phyloP scores from a whole-genome alignment of 192 early-diverging fungal genomes.

The Coemansia nantahalensis region DNA sequence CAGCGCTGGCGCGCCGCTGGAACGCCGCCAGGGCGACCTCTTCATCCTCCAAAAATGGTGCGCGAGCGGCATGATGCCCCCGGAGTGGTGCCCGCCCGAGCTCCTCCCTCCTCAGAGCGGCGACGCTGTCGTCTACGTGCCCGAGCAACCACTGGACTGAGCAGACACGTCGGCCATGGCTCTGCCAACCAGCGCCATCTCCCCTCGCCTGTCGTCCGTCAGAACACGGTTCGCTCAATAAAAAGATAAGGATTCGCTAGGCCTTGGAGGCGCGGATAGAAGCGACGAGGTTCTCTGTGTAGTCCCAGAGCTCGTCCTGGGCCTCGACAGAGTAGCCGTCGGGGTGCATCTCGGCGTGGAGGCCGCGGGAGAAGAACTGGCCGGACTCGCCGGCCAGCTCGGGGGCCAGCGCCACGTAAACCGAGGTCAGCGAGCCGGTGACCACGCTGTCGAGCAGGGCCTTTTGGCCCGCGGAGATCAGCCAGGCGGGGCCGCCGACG shows the following conservation, averaged over 20 bases:
- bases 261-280: not conserved
- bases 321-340: conserved; percentile 1
- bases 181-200: no score
- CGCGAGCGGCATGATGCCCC: no score
- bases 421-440: conserved; percentile 29
- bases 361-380: conserved; percentile 8
- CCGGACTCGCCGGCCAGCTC: conserved; percentile 22
- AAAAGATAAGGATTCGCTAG: not conserved
- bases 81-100: no score
- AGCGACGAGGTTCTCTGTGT: conserved; percentile 27
- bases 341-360: conserved; percentile 15
- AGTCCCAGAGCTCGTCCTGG: conserved; percentile 44
- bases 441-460: conserved; percentile 8
- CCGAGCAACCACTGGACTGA: no score
- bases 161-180: no score
- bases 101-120: no score
- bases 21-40: no score
- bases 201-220: no score
- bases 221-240: no score
- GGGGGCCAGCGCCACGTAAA: conserved; percentile 29
- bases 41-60: no score
- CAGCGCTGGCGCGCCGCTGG: no score
- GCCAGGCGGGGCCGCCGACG: conserved; percentile 5
- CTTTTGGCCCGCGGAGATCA: conserved; percentile 2
- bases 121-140: no score